Evolutionary conservation across 1,284 basidiomycete species (phyloP).

Genomic region (Moesziomyces parantarcticus): DNA sequence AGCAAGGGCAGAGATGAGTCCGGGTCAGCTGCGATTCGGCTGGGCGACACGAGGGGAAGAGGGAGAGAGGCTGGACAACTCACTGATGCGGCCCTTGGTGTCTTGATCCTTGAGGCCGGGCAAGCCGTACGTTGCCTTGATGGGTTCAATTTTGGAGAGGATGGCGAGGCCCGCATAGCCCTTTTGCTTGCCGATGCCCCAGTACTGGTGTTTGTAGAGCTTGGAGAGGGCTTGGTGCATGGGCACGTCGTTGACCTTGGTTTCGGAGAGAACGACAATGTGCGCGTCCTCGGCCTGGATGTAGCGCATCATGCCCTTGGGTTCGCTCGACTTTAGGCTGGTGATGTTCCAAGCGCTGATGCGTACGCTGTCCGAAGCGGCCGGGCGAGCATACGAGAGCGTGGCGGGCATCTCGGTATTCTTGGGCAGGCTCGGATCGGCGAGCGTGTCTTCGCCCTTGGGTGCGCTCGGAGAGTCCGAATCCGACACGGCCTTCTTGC

Average conservation of each 20-base stretch:
- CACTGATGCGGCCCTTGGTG: constrained; percentile 52
- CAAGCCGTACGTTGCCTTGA: constrained; percentile 73
- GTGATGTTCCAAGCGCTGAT: constrained; percentile 65
- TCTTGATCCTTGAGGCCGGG: constrained; percentile 69
- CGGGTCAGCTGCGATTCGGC: background rate
- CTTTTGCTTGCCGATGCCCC: constrained; percentile 65
- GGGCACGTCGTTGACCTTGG: constrained; percentile 62
- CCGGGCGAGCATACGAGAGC: constrained; percentile 24
- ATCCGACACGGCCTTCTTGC: constrained; percentile 33
- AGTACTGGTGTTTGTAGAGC: constrained; percentile 61
- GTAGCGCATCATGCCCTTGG: constrained; percentile 63
- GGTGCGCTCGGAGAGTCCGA: constrained; percentile 40
- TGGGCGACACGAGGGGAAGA: too few relatives aligned
- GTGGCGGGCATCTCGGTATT: constrained; percentile 38
- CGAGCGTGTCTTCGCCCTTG: constrained; percentile 26
- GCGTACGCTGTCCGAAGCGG: constrained; percentile 33
- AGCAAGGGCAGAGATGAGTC: background rate
- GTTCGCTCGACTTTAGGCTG: constrained; percentile 56
- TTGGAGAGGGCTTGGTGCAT: constrained; percentile 51
- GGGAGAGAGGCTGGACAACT: constrained; percentile 2
- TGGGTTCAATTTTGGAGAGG: constrained; percentile 80
- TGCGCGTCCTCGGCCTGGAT: constrained; percentile 64
- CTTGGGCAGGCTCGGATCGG: constrained; percentile 39
- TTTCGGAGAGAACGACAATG: constrained; percentile 62
- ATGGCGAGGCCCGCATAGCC: constrained; percentile 79